These are phyloP conservation scores for Alloteropsis angusta DNA, from an alignment of 202 grass and related monocot species.

Conservation along the genomic window DNA sequence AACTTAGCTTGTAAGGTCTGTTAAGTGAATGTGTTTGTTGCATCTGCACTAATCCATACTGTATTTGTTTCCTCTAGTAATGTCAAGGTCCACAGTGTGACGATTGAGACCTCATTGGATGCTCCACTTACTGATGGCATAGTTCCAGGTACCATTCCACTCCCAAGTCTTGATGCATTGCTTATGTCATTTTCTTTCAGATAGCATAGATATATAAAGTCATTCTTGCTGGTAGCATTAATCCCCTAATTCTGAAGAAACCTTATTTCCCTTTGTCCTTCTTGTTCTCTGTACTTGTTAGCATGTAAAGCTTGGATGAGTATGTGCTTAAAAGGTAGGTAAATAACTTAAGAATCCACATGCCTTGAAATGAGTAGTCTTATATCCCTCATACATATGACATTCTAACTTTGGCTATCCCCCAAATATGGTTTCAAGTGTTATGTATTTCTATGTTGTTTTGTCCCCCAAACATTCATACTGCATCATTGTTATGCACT, in stretches of 20 bases:
- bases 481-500: neutral
- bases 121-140: constrained; percentile 76
- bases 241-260: neutral
- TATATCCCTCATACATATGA: neutral
- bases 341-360: neutral
- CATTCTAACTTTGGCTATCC: neutral
- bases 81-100: constrained; percentile 66
- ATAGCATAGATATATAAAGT: neutral
- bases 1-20: neutral
- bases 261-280: neutral
- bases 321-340: neutral
- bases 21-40: neutral
- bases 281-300: neutral
- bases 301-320: neutral
- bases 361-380: neutral
- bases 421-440: neutral
- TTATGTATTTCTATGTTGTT: neutral
- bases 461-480: neutral
- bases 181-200: neutral
- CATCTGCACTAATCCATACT: neutral
- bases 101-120: constrained; percentile 50
- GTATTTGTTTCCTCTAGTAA: constrained; percentile 38
- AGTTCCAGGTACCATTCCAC: constrained; percentile 51
- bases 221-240: neutral
- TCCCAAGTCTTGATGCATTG: neutral